Base-by-base conservation (phyloP, 495 filamentous ascomycete genomes). In the Apiosordaria backusii region DNA sequence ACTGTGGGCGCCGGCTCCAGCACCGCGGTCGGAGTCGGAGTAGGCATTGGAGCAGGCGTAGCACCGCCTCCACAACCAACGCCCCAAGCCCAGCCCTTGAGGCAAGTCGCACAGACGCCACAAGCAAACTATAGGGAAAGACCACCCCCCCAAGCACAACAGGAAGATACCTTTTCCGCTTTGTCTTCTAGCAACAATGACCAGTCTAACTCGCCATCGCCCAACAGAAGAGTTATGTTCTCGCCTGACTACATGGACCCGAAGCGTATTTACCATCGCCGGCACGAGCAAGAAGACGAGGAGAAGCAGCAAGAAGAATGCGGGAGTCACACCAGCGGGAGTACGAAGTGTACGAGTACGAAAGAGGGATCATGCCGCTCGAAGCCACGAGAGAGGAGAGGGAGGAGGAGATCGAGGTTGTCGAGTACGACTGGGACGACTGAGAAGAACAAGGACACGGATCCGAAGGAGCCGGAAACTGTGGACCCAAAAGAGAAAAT, bases 231-330 rank as follows among this genome's bases (percentile, higher is more conserved):
- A 55, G 53, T 55, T 55, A 55, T 24, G 53, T 55, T 55, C 22
- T 55, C 19, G 22, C 53, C 53, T 55, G 53, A 55, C n/a, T 55
- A 21, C n/a, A 21, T 24, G 53, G n/a, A 21, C 22, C 19, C 53
- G 53, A 55, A 55, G 35, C 35, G 35, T 13, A 55, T 55, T 4
- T 55, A 55, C 53, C 19, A 55, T 21, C 53, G 18, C 53, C 19
- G 13, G 22, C 53, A 21, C 53, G 53, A 55, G 53, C 53, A 55
- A 21, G 53, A 55, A 55, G 53, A 55, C n/a, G 53, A 55, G 22
- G 53, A 21, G 22, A 24, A 55, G 18, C n/a, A 55, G 53, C 9
- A 3, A 24, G 53, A 55, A 6, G 53, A 24, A 54, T 54, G 53
- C n/a, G 53, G 19, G 19, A 55, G 53, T 6, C 19, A 24, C 2